These are phyloP conservation scores for Starmerella sp. DNA, from an alignment of 805 yeast species.

Conservation along the genomic window DNA sequence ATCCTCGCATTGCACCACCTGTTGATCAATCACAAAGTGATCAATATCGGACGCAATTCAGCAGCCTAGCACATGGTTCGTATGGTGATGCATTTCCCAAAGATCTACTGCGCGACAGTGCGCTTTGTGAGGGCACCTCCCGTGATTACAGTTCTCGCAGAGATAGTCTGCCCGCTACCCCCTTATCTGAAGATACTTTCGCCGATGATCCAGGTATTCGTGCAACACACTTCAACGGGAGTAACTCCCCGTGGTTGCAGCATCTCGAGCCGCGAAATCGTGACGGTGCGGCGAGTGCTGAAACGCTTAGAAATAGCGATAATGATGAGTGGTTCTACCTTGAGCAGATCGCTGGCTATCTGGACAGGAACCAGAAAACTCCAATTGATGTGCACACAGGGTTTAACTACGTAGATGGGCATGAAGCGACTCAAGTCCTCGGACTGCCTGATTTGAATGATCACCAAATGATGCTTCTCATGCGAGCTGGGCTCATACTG, in stretches of 20 bases:
- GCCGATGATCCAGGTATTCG: too few relatives aligned
- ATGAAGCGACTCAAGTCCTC: neutral
- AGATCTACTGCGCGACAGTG: too few relatives aligned
- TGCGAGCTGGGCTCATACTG: neutral
- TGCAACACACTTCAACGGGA: too few relatives aligned
- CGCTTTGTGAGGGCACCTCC: too few relatives aligned
- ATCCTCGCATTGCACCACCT: too few relatives aligned
- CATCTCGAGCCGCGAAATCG: neutral
- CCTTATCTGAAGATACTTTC: too few relatives aligned
- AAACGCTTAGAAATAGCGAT: neutral
- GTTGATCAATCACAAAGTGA: too few relatives aligned
- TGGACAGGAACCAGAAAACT: neutral
- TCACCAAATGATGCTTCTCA: neutral
- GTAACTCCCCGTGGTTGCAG: neutral
- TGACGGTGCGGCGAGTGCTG: neutral
- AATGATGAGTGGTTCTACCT: conserved; percentile 4
- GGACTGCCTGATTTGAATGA: neutral
- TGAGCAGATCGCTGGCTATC: neutral
- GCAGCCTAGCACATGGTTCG: too few relatives aligned
- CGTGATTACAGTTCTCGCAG: too few relatives aligned
- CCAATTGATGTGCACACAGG: neutral
- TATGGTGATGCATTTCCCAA: too few relatives aligned
- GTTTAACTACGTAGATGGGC: neutral
- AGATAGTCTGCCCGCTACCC: too few relatives aligned
- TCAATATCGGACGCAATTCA: too few relatives aligned